phyloP scores from a whole-genome alignment of 495 filamentous ascomycete species.

The Astrothelium macrocarpum region DNA sequence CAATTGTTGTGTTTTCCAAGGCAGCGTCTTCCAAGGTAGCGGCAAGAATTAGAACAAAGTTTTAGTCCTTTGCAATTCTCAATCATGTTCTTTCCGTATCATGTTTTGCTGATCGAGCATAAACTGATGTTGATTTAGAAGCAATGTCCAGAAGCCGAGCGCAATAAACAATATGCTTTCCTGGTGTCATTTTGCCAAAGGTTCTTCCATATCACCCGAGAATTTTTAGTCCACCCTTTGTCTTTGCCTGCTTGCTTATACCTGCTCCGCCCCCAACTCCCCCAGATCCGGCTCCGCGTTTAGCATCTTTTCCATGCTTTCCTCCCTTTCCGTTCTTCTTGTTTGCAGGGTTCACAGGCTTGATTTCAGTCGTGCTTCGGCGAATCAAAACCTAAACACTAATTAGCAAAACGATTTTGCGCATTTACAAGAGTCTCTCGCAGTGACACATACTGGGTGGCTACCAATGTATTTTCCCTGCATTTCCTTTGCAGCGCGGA shows the following conservation, averaged over 20 bases:
- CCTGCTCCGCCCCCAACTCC: neutral
- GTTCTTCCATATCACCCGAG: too few species aligned
- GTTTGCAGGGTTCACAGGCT: constrained; percentile 45
- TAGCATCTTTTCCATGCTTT: constrained; percentile 37
- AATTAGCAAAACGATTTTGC: neutral
- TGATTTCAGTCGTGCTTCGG: constrained; percentile 84
- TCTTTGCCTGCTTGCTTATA: constrained; percentile 50
- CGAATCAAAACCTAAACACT: constrained; percentile 51
- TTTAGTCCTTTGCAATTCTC: too few species aligned
- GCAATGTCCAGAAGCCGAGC: too few species aligned
- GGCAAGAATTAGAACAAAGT: too few species aligned
- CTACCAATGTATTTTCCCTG: constrained; percentile 98
- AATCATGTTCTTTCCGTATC: too few species aligned
- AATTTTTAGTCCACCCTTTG: constrained; percentile 65
- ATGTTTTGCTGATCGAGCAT: too few species aligned
- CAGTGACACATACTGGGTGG: constrained; percentile 48
- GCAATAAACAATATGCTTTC: too few species aligned
- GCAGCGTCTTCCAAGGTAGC: too few species aligned
- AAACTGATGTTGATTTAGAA: too few species aligned
- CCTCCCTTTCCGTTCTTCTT: constrained; percentile 38
- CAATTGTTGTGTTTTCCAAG: too few species aligned
- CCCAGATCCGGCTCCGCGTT: constrained; percentile 21
- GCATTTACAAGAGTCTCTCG: neutral
- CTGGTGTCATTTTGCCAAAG: too few species aligned
- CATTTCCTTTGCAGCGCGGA: constrained; percentile 92